Conservation (phyloP, 73 alveolate genomes). For the Paraurostyla sp. region DNA sequence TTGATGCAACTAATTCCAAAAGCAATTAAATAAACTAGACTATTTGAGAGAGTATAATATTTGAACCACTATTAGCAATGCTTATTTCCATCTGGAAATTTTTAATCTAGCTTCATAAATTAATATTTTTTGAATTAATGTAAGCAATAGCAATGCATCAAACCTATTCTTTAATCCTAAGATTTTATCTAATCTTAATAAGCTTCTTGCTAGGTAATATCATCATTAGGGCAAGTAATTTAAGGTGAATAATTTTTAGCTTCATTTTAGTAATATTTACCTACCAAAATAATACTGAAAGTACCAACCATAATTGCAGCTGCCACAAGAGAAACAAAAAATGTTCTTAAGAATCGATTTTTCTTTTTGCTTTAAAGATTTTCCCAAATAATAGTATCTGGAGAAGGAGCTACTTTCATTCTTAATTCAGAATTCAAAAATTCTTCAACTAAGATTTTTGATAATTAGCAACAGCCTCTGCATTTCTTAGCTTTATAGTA, state of each 20-base stretch:
- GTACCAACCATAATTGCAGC: not conserved
- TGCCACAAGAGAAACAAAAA: not conserved
- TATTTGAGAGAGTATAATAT: slow-evolving; percentile 47
- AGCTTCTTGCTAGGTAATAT: not conserved
- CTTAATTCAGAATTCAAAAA: too few relatives aligned
- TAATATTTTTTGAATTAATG: not conserved
- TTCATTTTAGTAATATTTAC: not conserved
- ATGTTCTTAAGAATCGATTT: not conserved
- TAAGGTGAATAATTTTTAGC: slow-evolving; percentile 7
- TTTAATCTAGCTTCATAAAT: not conserved
- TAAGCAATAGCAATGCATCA: slow-evolving; percentile 48
- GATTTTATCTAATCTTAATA: not conserved
- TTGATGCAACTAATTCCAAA: slow-evolving; percentile 53
- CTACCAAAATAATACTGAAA: not conserved
- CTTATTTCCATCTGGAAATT: slow-evolving; percentile 26
- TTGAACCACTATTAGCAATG: slow-evolving; percentile 58
- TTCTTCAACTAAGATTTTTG: too few relatives aligned
- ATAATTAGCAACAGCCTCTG: not conserved
- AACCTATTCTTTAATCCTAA: not conserved
- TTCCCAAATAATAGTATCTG: slow-evolving; percentile 35
- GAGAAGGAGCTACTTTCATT: not conserved
- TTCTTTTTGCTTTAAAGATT: not conserved
- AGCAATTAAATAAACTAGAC: slow-evolving; percentile 45
- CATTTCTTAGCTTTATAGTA: not conserved
- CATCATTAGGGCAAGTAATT: not conserved